Conservation (phyloP, 2,329 filamentous ascomycete species). For the Colletotrichum musae region DNA sequence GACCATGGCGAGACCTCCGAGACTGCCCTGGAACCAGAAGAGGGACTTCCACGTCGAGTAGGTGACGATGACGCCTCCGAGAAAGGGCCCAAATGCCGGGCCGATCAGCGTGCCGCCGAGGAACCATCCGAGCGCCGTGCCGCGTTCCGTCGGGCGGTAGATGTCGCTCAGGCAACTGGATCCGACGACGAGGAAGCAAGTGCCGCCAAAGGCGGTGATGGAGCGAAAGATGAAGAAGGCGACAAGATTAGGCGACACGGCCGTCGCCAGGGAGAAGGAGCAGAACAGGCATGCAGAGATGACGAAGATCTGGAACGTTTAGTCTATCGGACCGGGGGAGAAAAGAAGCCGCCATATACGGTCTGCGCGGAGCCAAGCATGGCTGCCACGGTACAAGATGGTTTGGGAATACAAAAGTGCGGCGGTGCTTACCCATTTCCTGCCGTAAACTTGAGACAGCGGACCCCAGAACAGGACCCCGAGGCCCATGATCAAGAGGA, state of each 20-base stretch:
- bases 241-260: conserved; percentile 75
- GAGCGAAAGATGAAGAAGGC: conserved; percentile 79
- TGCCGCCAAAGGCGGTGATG: conserved; percentile 79
- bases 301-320: conserved; percentile 43
- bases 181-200: conserved; percentile 77
- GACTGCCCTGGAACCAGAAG: conserved; percentile 78
- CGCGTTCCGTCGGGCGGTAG: conserved; percentile 73
- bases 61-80: conserved; percentile 79
- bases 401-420: conserved; percentile 47
- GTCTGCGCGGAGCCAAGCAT: neutral
- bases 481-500: conserved; percentile 80
- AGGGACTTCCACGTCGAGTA: conserved; percentile 77
- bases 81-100: conserved; percentile 73
- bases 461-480: conserved; percentile 77
- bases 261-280: conserved; percentile 75
- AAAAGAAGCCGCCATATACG: neutral
- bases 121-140: conserved; percentile 78
- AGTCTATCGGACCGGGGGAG: conserved; percentile 9
- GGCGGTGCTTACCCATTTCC: conserved; percentile 58
- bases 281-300: conserved; percentile 65
- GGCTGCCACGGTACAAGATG: conserved; percentile 25
- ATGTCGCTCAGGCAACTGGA: conserved; percentile 72
- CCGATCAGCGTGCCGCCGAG: conserved; percentile 76
- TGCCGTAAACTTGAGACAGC: conserved; percentile 70
- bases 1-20: conserved; percentile 69